Evolutionary conservation across 106 monocot species (phyloP).

Genomic region (Allium fistulosum): DNA sequence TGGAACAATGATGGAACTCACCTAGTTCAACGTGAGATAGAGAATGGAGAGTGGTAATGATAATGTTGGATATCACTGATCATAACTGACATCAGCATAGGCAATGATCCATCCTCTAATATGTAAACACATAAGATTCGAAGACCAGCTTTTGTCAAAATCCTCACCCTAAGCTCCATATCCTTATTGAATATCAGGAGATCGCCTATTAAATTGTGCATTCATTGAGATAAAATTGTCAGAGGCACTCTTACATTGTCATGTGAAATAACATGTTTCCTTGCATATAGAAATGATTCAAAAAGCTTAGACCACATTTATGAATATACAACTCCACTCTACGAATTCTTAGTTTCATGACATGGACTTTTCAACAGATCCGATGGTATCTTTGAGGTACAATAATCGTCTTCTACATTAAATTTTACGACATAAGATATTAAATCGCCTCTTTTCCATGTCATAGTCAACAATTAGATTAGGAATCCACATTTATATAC

Average conservation of each 20-base stretch:
- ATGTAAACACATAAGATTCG: slow-evolving; percentile 64
- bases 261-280: slow-evolving; percentile 63
- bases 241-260: slow-evolving; percentile 70
- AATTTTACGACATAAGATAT: slow-evolving; percentile 48
- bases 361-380: slow-evolving; percentile 7
- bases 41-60: too few relatives aligned
- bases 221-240: slow-evolving; percentile 53
- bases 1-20: too few relatives aligned
- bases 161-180: slow-evolving; percentile 96
- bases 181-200: slow-evolving; percentile 75
- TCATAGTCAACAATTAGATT: slow-evolving; percentile 87
- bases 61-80: too few relatives aligned
- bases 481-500: slow-evolving; percentile 57
- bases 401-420: slow-evolving; percentile 14
- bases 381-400: slow-evolving; percentile 5
- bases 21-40: too few relatives aligned
- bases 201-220: slow-evolving; percentile 27
- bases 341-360: slow-evolving; percentile 11
- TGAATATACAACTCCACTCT: slow-evolving; percentile 6
- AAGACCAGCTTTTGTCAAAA: slow-evolving; percentile 87
- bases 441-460: slow-evolving; percentile 45
- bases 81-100: slow-evolving; percentile 97
- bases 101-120: slow-evolving; percentile 87
- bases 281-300: slow-evolving; percentile 48
- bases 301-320: slow-evolving; percentile 53